Evolutionary conservation across 192 early-diverging fungal genomes (phyloP).

Genomic region (Coemansia sp.): DNA sequence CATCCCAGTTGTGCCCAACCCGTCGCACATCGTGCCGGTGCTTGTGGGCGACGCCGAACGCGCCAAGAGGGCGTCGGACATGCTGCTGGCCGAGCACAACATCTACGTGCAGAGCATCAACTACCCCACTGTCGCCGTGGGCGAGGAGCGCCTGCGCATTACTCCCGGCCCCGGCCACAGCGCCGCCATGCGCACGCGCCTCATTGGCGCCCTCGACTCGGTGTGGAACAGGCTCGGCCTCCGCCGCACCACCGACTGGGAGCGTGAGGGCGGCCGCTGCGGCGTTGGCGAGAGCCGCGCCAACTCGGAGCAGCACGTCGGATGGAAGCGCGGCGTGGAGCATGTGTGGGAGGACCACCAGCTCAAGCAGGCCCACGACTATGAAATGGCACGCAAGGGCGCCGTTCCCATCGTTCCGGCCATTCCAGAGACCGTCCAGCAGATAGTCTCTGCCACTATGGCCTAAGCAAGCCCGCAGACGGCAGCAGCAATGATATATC

Average conservation of each 20-base stretch:
- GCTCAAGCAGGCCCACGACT: constrained; percentile 52
- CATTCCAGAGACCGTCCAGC: constrained; percentile 54
- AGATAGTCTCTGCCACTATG: constrained; percentile 29
- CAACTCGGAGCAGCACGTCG: constrained; percentile 46
- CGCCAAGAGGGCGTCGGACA: constrained; percentile 92
- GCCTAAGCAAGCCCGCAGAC: constrained; percentile 1
- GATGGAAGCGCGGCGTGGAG: constrained; percentile 54
- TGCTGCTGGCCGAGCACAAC: constrained; percentile 83
- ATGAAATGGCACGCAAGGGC: constrained; percentile 51
- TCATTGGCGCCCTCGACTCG: constrained; percentile 80
- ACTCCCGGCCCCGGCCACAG: constrained; percentile 97
- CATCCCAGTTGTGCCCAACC: constrained; percentile 98
- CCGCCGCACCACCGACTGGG: constrained; percentile 87
- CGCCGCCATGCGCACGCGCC: constrained; percentile 74
- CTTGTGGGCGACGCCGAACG: constrained; percentile 96
- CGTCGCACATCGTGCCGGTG: constrained; percentile 99
- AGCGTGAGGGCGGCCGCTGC: constrained; percentile 78
- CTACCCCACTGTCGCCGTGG: constrained; percentile 94
- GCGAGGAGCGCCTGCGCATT: constrained; percentile 97
- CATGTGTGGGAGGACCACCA: constrained; percentile 54
- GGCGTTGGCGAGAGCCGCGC: constrained; percentile 75
- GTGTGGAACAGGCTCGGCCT: constrained; percentile 91
- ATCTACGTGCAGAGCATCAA: constrained; percentile 99
- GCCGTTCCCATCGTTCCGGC: constrained; percentile 37
- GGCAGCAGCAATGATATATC: too few species aligned